These are phyloP conservation scores for Pseudocercospora musae DNA, from an alignment of 2,329 filamentous ascomycete species.

Conservation along the genomic window DNA sequence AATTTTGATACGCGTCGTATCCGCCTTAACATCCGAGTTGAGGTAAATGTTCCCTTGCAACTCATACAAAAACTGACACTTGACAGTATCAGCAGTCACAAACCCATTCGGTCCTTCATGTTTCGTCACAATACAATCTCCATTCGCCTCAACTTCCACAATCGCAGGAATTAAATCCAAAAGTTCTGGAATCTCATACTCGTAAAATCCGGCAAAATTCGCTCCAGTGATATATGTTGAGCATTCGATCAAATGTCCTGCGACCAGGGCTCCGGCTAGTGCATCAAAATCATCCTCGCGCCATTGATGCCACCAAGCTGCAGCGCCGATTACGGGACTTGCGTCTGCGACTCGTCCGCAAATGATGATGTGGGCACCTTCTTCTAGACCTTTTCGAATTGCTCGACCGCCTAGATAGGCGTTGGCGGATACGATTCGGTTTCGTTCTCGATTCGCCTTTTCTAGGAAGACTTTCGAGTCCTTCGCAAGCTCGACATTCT, in stretches of 20 bases:
- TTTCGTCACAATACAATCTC: conserved; percentile 37
- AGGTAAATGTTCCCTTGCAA: conserved; percentile 55
- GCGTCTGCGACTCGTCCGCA: conserved; percentile 44
- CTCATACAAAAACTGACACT: conserved; percentile 53
- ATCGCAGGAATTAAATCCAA: conserved; percentile 33
- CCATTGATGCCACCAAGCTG: conserved; percentile 45
- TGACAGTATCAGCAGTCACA: conserved; percentile 48
- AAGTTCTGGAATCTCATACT: conserved; percentile 34
- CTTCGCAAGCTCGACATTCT: conserved; percentile 22
- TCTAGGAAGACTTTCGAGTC: conserved; percentile 23
- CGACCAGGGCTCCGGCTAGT: conserved; percentile 39
- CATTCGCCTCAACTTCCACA: conserved; percentile 33
- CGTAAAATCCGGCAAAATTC: conserved; percentile 42
- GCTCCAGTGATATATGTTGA: conserved; percentile 41
- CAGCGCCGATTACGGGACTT: conserved; percentile 41
- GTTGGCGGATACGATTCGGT: conserved; percentile 30
- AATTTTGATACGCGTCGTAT: conserved; percentile 50
- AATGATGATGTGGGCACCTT: conserved; percentile 42
- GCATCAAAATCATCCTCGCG: conserved; percentile 36
- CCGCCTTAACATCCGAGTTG: conserved; percentile 55
- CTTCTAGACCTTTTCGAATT: conserved; percentile 39
- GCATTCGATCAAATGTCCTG: conserved; percentile 44
- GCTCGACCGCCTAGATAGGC: conserved; percentile 44
- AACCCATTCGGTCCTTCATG: conserved; percentile 36
- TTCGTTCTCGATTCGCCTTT: conserved; percentile 14